Conservation (phyloP, 1,284 basidiomycete genomes). For the Naganishia cerealis region DNA sequence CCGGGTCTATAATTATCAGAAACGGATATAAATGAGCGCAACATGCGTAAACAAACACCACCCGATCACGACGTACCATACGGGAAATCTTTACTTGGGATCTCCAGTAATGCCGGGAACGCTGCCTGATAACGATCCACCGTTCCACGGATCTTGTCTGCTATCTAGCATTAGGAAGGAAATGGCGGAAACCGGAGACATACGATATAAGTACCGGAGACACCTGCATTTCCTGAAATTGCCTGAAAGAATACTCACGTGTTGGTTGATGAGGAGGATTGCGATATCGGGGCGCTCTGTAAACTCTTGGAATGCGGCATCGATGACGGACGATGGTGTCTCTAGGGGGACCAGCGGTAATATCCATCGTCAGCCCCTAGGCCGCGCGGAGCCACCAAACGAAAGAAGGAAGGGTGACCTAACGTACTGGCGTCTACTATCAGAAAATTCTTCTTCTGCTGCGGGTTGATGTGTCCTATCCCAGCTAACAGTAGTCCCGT, state of each 20-base stretch:
- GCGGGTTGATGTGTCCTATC: slow-evolving; percentile 80
- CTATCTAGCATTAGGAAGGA: slow-evolving; percentile 63
- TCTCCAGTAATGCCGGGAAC: slow-evolving; percentile 95
- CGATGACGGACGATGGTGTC: slow-evolving; percentile 82
- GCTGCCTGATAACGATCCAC: slow-evolving; percentile 94
- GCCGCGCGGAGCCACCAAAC: background rate
- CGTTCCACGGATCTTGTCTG: slow-evolving; percentile 91
- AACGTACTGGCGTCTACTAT: slow-evolving; percentile 82
- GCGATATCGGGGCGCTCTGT: slow-evolving; percentile 90
- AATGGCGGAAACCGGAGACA: background rate
- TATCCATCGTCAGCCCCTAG: background rate
- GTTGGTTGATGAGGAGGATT: slow-evolving; percentile 93
- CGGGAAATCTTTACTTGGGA: slow-evolving; percentile 73
- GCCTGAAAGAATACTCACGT: slow-evolving; percentile 61
- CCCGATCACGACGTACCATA: slow-evolving; percentile 63
- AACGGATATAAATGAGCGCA: slow-evolving; percentile 20
- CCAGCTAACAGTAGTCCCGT: slow-evolving; percentile 89
- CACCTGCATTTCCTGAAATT: background rate
- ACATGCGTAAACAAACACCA: background rate
- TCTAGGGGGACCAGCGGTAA: slow-evolving; percentile 59
- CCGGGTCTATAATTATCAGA: slow-evolving; percentile 68
- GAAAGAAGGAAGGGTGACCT: background rate
- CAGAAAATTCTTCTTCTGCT: slow-evolving; percentile 92
- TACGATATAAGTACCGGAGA: background rate
- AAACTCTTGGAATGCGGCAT: slow-evolving; percentile 85